Evolutionary conservation across 2,329 filamentous ascomycete genomes (phyloP), one percentile per base, ranked within the genome.

Genomic region (Chrysoporthe austroafricana): DNA sequence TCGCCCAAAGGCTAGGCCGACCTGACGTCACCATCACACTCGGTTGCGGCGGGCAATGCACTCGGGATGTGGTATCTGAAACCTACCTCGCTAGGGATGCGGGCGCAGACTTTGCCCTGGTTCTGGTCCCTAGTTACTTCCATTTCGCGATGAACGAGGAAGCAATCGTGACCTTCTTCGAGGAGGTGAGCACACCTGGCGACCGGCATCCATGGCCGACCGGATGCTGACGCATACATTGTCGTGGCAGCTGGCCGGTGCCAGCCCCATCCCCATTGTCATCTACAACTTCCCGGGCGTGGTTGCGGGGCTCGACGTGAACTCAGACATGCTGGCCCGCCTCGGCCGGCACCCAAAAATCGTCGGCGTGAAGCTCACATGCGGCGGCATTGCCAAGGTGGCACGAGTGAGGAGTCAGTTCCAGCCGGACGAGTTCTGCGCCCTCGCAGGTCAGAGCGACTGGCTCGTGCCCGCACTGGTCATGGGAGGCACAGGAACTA

Each of bases 281-380:
- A 88, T 93, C 67, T 92, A 92, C 82, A 92, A 92, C 78, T 92
- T 89, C 80, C 90, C 90, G 1, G 88, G 83, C 5, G 89, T 90
- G 4, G 88, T 85, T 34, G 85, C 88, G 14, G 90, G 90, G 4
- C 80, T 92, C 11, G 90, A 92, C 72, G 81, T 92, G 57, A 86
- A 88, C 74, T 91, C 88, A 0, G 89, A 91, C 70, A 84, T 86
- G 72, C 88, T 92, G 70, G 79, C 84, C 2, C 78, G 80, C 0
- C 80, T 91, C 4, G 84, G 85, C 14, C 77, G 82, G 68, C 86
- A 90, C 74, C 78, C 82, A 54, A 91, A 91, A 71, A 90, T 92
- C 71, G 86, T 91, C 62, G 90, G 89, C 42, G 87, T 89, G 63
- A 92, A 92, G 80, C 79, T 92, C 66, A 92, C 90, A 2, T 92